Evolutionary conservation across 805 yeast species (phyloP), one percentile per base, ranked within the genome.

Genomic region (Nakazawaea ishiwadae): DNA sequence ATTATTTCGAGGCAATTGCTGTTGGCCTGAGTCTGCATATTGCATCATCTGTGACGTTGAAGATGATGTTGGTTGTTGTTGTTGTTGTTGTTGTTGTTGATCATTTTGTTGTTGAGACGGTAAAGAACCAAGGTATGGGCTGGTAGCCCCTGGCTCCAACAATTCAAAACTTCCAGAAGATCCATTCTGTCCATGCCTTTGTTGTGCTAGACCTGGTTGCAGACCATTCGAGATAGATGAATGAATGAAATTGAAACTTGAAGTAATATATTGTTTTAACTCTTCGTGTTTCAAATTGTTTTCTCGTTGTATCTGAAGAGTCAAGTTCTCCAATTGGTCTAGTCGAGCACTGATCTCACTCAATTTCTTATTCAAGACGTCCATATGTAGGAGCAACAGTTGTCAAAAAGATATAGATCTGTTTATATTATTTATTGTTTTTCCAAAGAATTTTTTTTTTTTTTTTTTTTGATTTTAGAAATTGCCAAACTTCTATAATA

Each of bases 261-360:
- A 36, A 4, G 40, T 31, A 4, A 42, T 36, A 30, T 37, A 42
- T 17, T 42, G 40, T 37, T 42, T 42, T 7, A 42, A 14, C 16
- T 42, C 44, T 32, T 42, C 44, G 27, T 42, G 41, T 16, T 24
- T 32, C 14, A 26, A 33, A 27, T 19, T 12, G 27, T 27, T 33
- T 4, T 42, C 41, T 10, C 30, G 19, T 27, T 36, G 40, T 1
- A 42, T 31, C 21, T 31, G 44, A 9, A 42, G 11, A 4, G 30
- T 31, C 16, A 42, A 16, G 15, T 33, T 24, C 28, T 42, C 44
- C 17, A 42, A 30, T 8, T 27, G 20, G 11, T 36, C 44, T 19
- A 41, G n/a, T 35, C 44, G 35, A 18, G 44, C 31, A 12, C 31
- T 41, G 14, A 41, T 41, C 37, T 41, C 40, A 17, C 31, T 41